Evolutionary conservation across 331 rosid species (phyloP), one percentile per base, ranked within the genome.

Genomic region (Quercus phellos): DNA sequence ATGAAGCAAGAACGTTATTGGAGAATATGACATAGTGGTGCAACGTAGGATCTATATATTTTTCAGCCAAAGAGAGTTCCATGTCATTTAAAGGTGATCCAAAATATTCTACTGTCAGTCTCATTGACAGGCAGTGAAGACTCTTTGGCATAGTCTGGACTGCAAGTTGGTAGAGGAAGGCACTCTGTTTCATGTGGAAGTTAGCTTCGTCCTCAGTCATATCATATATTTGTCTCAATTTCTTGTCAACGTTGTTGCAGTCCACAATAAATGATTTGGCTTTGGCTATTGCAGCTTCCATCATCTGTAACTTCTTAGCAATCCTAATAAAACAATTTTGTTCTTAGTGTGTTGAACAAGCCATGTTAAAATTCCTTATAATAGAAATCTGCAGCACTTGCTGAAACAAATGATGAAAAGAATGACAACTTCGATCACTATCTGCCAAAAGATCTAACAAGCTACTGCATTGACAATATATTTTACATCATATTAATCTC

Each of bases 71-170:
- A 16, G 89, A 59, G 75, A 61, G 87, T 81, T 89, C 91, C 50
- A 67, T 69, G 67, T 89, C 88, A 30, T 77, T 21, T 51, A 63
- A 55, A 21, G 89, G 70, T 68, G 90, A 85, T 89, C 87, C 91
- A 80, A 94, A 94, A 88, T 90, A 91, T 78, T 94, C 98, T 64
- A 92, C 90, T 51, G 99, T 94, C 77, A 94, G 85, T 84, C 93
- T 91, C 91, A 94, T 90, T 24, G 98, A 84, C 76, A 94, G 85
- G 88, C 99, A 94, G 80, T 94, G 99, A 75, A 73, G 88, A 86
- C 98, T 88, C 93, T 90, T 94, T 4, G 99, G 99, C 97, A 90
- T 92, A 61, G 99, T 94, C 88, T 89, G 96, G 80, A 94, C 99
- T 55, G 90, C 90, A 55, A 94, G 98, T 85, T 91, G 96, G 86